Percentiles rank a stretch among this genome's conserved stretches.
Evolutionary conservation across 257 asterid genomes (phyloP).

Genomic region (Solanum phureja): DNA sequence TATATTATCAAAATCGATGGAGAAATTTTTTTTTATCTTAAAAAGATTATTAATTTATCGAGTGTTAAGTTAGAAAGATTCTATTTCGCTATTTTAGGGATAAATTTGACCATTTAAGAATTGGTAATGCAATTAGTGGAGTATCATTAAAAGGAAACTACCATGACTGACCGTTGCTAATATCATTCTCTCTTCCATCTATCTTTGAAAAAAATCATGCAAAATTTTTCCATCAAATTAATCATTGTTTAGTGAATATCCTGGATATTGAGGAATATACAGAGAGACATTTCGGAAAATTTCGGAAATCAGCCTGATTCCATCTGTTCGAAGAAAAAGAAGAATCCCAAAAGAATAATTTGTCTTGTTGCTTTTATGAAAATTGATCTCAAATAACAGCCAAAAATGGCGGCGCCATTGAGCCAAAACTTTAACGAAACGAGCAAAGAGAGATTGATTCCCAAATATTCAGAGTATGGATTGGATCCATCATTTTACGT

Average conservation of each 20-base stretch:
- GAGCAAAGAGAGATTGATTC: slow-evolving; percentile 8
- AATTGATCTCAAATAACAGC: not conserved
- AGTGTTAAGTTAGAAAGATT: no score
- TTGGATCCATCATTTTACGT: not conserved
- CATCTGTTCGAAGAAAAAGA: not conserved
- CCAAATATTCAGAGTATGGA: slow-evolving; percentile 1
- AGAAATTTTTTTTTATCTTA: no score
- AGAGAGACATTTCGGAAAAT: not conserved
- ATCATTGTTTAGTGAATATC: not conserved
- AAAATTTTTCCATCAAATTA: not conserved
- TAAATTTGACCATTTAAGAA: not conserved
- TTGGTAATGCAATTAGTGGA: not conserved
- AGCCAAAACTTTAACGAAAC: not conserved
- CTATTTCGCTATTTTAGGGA: not conserved
- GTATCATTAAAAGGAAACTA: not conserved
- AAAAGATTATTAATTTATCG: no score
- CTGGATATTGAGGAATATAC: not conserved
- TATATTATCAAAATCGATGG: no score
- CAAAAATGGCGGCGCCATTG: slow-evolving; percentile 4
- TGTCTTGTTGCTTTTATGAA: not conserved
- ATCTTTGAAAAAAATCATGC: not conserved
- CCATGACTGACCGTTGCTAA: no score
- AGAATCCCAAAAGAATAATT: not conserved
- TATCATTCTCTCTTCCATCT: not conserved
- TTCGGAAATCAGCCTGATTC: not conserved